Base-by-base conservation (phyloP, 805 yeast species). In the Candida coquimbonensis region DNA sequence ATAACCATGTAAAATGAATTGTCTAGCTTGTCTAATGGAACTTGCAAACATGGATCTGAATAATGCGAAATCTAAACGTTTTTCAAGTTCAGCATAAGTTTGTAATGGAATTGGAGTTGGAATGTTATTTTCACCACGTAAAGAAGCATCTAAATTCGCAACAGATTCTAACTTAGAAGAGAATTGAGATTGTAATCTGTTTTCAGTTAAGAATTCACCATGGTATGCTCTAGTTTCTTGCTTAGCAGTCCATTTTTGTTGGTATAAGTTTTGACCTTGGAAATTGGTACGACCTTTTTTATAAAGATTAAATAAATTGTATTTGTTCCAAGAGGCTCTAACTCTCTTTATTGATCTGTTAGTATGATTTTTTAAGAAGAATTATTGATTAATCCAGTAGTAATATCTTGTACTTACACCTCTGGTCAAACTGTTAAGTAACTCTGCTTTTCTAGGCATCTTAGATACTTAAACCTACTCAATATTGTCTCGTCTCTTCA, bases 11-110 rank as follows among this genome's bases (percentile, higher is more conserved):
- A 86, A 65, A 49, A 93, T 81, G 57, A 85, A 88, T 61, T 86
- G 89, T 55, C 96, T 78, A 3, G 99, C 96, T 67, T 91, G 98
- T 72, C 97, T 81, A 4, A 88, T 79, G 8, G 96, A 85, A 6
- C 95, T 78, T 6, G 98, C 96, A 70, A 91, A 89, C 85, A 91
- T 75, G 17, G 96, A 73, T 66, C 99, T 81, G 69, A 87, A 93
- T 11, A 91, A 57, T 3, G 96, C 97, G 61, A 84, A 78, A 63
- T 91, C 99, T 31, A 91, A 73, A 61, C 99, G 75, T 60, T 83
- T 85, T 65, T 91, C 99, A 51, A 91, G 69, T 2, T 82, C 81
- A 5, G 96, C 96, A 65, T 72, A 91, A 2, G 96, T 86, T 68
- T 93, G 98, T 59, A 89, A 65, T 38, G 87, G 79, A 68, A 85